A percentile compares a stretch with the other conserved stretches of the same genome.
These are phyloP conservation scores for Boletus rubescentipes DNA, from an alignment of 768 basidiomycete genomes.

Conservation along the genomic window DNA sequence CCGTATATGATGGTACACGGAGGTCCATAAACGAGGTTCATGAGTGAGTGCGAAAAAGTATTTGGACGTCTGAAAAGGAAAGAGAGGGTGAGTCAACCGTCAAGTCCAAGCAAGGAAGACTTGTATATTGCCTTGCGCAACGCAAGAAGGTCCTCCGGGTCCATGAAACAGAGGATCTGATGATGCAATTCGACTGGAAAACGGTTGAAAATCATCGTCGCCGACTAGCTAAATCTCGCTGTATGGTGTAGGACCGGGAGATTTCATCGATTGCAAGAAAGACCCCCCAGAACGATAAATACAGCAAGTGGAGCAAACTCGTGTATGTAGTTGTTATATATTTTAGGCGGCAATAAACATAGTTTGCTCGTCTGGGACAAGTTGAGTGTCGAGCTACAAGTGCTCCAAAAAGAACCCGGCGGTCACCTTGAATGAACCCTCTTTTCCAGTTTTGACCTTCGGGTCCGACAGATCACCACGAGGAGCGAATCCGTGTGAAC, in stretches of 20 bases:
- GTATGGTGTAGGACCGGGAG: not conserved
- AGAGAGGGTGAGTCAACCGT: not conserved
- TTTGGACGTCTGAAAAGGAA: conserved; percentile 8
- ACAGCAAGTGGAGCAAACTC: not conserved
- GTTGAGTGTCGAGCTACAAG: conserved; percentile 2
- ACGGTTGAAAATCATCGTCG: not conserved
- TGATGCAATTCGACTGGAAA: conserved; percentile 8
- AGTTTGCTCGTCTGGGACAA: not conserved
- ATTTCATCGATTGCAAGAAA: not conserved
- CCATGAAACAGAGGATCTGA: not conserved
- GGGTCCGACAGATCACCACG: conserved; percentile 47
- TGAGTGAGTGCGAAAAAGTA: conserved; percentile 1
- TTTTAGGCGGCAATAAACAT: not conserved
- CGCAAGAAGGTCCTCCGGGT: conserved; percentile 5
- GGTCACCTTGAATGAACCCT: conserved; percentile 56
- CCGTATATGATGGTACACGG: not conserved
- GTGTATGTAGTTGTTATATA: not conserved
- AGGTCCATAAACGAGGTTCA: conserved; percentile 2
- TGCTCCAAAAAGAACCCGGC: conserved; percentile 50
- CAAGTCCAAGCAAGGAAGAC: not conserved
- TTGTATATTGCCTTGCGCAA: conserved; percentile 12
- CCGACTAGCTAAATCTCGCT: not conserved
- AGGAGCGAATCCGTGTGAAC: conserved; percentile 55
- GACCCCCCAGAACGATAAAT: not conserved
- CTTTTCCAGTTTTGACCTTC: conserved; percentile 58